Evolutionary conservation across 129 eudicot genomes (phyloP), one percentile per base, ranked within the genome.

Genomic region (Artemisia tridentata): DNA sequence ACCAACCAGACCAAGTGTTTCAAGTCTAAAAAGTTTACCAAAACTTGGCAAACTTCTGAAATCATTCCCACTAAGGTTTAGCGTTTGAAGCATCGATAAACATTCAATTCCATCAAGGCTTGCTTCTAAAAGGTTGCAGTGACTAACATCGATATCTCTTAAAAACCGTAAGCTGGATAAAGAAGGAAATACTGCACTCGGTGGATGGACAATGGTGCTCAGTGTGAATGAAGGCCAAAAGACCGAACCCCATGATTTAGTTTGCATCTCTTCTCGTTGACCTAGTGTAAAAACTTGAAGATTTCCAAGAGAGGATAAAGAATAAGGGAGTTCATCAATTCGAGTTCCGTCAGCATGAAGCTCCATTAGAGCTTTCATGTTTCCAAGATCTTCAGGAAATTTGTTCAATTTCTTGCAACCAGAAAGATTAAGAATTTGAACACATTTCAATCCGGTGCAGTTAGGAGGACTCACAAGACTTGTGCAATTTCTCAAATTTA

Each of bases 1-100:
- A 21, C 84, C 82, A 15, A 71, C 82, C 80, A 83, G 56, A 16
- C 72, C 78, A 25, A 83, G 84, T 20, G 72, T 76, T 73, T 68
- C 57, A 56, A 83, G 84, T 3, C 57, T 76, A 20, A 19, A 41
- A 67, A 76, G 80, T 45, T 64, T 56, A 45, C 60, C 11, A 0
- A 83, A 63, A 63, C 53, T 72, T 3, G 88, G 88, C 23, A 80
- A 51, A 19, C 67, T 54, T 43, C 5, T 58, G 20, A 80, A 80
- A 70, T 64, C 62, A 57, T 80, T 80, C 72, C 80, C 75, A 13
- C 77, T 75, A 46, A 80, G 54, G 60, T 80, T 71, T 11, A 80
- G 46, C 1, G 18, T 67, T 70, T 70, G 54, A 61, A 80, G 72
- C 71, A 77, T 69, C 7, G 80, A 75, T 67, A 79, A 70, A 53